Evolutionary conservation across 345 rosid species (phyloP), one percentile per base, ranked within the genome.

Genomic region (Geranium rotundifolium): DNA sequence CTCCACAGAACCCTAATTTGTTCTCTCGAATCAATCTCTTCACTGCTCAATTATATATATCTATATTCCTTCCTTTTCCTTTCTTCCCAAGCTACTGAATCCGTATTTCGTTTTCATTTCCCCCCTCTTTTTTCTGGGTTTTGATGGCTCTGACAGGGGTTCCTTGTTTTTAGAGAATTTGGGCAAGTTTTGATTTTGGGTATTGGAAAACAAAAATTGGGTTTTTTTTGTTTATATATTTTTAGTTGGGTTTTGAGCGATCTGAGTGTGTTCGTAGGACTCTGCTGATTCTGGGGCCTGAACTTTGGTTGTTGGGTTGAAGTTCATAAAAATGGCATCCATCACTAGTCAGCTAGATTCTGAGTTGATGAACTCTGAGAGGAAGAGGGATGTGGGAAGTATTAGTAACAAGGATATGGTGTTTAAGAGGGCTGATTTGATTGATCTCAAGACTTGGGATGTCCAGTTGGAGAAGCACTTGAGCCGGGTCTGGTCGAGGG

Each of bases 371-470:
- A 14, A 14, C 16, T 46, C 52, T 7, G 12, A 76, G 84, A 76
- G 63, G 12, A 46, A 76, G 84, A 76, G 63, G 75, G 79, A 82
- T 12, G 71, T 19, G 6, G 86, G 83, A 61, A 77, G 41, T 34
- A 34, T 69, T 41, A 80, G 83, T 80, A 70, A 73, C 67, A 78
- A 80, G 49, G 90, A 75, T 58, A 30, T 75, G 78, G 76, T 69
- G 75, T 61, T 80, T 1, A 46, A 14, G 52, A 80, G 96, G 67
- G 99, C 95, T 0, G 95, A 90, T 70, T 82, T 70, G 70, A 73
- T 90, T 15, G 99, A 93, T 71, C 79, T 90, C 67, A 93, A 81
- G 76, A 88, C 77, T 73, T 82, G 88, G 80, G 99, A 90, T 76
- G 64, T 82, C 65, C 92, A 90, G 69, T 83, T 86, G 55, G 97